Evolutionary conservation across 306 rosid species (phyloP).

Genomic region (Trifolium repens): DNA sequence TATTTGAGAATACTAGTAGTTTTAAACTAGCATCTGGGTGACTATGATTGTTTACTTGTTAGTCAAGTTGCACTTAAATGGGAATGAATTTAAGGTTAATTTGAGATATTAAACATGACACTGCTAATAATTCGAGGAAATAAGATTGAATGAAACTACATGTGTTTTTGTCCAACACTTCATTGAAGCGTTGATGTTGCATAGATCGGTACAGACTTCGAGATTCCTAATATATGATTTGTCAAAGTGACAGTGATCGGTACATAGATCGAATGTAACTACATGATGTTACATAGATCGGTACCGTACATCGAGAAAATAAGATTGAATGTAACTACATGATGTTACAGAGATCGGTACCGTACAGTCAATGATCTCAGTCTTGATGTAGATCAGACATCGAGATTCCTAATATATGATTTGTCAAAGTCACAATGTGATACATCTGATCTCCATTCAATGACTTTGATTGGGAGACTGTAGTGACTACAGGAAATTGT

Average conservation of each 20-base stretch:
- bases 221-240: too few relatives aligned
- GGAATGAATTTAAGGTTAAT: neutral
- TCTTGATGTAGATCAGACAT: neutral
- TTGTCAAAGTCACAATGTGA: neutral
- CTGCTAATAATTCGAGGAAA: neutral
- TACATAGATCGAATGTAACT: too few relatives aligned
- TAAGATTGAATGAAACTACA: neutral
- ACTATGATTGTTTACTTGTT: constrained; percentile 3
- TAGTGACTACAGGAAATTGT: neutral
- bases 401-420: neutral
- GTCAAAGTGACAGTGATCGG: too few relatives aligned
- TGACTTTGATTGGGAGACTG: neutral
- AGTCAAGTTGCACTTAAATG: neutral
- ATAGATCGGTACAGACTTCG: too few relatives aligned
- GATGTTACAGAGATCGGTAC: neutral
- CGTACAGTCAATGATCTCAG: neutral
- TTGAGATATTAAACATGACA: too few relatives aligned
- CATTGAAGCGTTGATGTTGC: neutral
- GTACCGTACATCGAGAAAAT: neutral
- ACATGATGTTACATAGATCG: too few relatives aligned
- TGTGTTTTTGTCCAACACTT: neutral
- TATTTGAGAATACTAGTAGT: too few relatives aligned
- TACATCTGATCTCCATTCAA: neutral
- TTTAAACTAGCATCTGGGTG: neutral
- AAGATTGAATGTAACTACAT: neutral